These are phyloP conservation scores for Pleoardoris graminearum DNA, from an alignment of 2,329 filamentous ascomycete species.

Conservation along the genomic window DNA sequence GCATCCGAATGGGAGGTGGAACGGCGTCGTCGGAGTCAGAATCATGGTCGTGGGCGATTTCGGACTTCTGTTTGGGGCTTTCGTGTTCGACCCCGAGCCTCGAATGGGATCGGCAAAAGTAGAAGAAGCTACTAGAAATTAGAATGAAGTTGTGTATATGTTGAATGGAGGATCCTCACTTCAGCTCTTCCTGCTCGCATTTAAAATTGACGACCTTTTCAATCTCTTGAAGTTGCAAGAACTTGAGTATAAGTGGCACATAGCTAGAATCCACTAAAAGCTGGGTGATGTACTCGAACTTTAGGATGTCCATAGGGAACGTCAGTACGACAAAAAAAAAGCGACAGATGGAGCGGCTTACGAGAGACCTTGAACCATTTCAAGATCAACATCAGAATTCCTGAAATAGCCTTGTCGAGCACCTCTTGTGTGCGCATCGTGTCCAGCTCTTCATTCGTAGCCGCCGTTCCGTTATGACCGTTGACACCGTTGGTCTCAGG, in stretches of 20 bases:
- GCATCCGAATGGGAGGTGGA: slow-evolving; percentile 76
- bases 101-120: slow-evolving; percentile 78
- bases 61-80: slow-evolving; percentile 22
- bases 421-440: slow-evolving; percentile 82
- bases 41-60: slow-evolving; percentile 18
- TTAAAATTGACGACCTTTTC: slow-evolving; percentile 86
- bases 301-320: slow-evolving; percentile 71
- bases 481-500: slow-evolving; percentile 39
- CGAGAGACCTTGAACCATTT: slow-evolving; percentile 98
- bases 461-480: slow-evolving; percentile 29
- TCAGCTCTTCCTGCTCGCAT: slow-evolving; percentile 78
- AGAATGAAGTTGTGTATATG: slow-evolving; percentile 21
- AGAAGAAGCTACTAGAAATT: slow-evolving; percentile 70
- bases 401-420: slow-evolving; percentile 87
- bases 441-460: slow-evolving; percentile 73
- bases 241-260: slow-evolving; percentile 85
- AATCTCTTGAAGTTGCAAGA: slow-evolving; percentile 92
- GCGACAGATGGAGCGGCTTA: slow-evolving; percentile 46
- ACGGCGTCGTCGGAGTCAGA: slow-evolving; percentile 67
- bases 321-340: not conserved
- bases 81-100: slow-evolving; percentile 55
- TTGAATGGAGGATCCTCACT: slow-evolving; percentile 56
- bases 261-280: slow-evolving; percentile 94
- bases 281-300: slow-evolving; percentile 95
- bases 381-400: slow-evolving; percentile 79